Evolutionary conservation across 805 yeast genomes (phyloP).

Genomic region (Pichia nakasei): DNA sequence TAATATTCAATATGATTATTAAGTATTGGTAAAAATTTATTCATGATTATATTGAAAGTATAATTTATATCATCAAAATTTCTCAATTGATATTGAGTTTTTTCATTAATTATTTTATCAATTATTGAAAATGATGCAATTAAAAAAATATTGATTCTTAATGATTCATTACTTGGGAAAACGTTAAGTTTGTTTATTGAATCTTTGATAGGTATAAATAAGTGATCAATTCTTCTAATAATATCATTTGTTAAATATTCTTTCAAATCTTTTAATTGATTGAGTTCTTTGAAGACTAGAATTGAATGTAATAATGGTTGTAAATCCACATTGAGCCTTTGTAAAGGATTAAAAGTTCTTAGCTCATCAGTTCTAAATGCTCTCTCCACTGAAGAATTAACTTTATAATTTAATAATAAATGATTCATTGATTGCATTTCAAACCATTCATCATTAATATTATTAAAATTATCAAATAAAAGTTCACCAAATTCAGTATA

Average conservation of each 20-base stretch:
- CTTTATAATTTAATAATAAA: constrained; percentile 45
- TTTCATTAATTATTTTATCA: constrained; percentile 58
- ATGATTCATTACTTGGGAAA: constrained; percentile 31
- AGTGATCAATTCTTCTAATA: constrained; percentile 56
- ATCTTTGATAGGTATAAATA: constrained; percentile 54
- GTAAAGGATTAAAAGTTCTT: constrained; percentile 39
- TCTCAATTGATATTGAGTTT: constrained; percentile 58
- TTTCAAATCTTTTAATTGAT: constrained; percentile 52
- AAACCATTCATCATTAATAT: constrained; percentile 56
- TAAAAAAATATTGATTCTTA: constrained; percentile 50
- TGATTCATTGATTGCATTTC: constrained; percentile 32
- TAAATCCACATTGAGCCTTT: constrained; percentile 46
- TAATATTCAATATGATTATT: constrained; percentile 36
- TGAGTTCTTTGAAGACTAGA: constrained; percentile 69
- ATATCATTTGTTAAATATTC: constrained; percentile 64
- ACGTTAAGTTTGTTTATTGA: constrained; percentile 24
- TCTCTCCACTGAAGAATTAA: constrained; percentile 81
- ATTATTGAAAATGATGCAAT: constrained; percentile 69
- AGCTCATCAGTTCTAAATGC: constrained; percentile 49
- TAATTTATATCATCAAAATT: constrained; percentile 55
- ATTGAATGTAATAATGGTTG: constrained; percentile 77
- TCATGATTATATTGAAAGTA: constrained; percentile 63
- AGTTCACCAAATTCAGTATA: constrained; percentile 48
- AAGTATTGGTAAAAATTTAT: constrained; percentile 53
- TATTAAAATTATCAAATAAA: constrained; percentile 43